Evolutionary conservation across 495 filamentous ascomycete species (phyloP).

Genomic region (Hypoxylon trugodes): DNA sequence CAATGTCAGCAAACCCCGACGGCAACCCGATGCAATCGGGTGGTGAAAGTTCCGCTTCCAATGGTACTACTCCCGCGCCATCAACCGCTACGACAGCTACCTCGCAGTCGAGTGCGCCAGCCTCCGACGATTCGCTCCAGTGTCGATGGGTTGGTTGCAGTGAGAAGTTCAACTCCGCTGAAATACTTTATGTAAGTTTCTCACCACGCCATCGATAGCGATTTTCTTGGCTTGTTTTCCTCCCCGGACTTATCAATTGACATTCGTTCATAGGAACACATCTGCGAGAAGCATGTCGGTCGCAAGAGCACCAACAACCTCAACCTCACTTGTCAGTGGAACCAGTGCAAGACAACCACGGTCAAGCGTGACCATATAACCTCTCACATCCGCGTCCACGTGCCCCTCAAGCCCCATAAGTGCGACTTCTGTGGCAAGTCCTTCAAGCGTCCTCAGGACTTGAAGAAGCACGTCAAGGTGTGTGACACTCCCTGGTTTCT

Average conservation of each 20-base stretch:
- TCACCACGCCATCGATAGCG: slow-evolving; percentile 13
- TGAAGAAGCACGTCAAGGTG: slow-evolving; percentile 98
- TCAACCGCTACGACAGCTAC: slow-evolving; percentile 52
- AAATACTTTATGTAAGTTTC: slow-evolving; percentile 85
- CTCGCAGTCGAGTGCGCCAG: slow-evolving; percentile 44
- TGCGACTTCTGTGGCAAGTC: slow-evolving; percentile 98
- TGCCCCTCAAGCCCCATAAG: slow-evolving; percentile 97
- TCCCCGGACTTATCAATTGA: slow-evolving; percentile 40
- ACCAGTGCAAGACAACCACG: slow-evolving; percentile 91
- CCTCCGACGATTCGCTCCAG: slow-evolving; percentile 67
- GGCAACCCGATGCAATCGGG: slow-evolving; percentile 39
- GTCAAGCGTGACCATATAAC: slow-evolving; percentile 99
- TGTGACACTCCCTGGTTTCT: slow-evolving; percentile 11
- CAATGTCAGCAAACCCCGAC: slow-evolving; percentile 44
- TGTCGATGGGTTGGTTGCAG: slow-evolving; percentile 90
- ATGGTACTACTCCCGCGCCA: slow-evolving; percentile 55
- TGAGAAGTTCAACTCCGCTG: slow-evolving; percentile 80
- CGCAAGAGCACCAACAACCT: slow-evolving; percentile 99
- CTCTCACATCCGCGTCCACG: slow-evolving; percentile 97
- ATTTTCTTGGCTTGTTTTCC: slow-evolving; percentile 6
- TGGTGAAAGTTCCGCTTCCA: slow-evolving; percentile 49
- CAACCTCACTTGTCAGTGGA: slow-evolving; percentile 97
- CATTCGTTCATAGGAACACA: slow-evolving; percentile 76
- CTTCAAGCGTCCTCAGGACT: slow-evolving; percentile 98
- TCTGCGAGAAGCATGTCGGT: slow-evolving; percentile 98